Evolutionary conservation across 768 basidiomycete genomes (phyloP).

Genomic region (Gloeopeniophorella convolvens): DNA sequence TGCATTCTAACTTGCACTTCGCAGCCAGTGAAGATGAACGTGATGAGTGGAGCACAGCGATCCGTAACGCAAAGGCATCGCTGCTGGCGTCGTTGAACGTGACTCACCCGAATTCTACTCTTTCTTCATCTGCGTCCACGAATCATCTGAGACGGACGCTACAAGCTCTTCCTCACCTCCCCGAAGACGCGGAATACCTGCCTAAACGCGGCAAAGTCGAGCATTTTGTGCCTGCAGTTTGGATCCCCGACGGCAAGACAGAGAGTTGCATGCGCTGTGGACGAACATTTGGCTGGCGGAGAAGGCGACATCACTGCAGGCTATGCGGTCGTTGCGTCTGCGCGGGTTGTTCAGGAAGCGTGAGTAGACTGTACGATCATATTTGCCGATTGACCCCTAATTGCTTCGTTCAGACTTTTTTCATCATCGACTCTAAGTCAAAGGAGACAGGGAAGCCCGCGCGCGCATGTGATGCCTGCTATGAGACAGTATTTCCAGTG

Average conservation of each 20-base stretch:
- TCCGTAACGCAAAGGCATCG: conserved; percentile 64
- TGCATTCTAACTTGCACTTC: conserved; percentile 1
- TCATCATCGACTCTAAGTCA: conserved; percentile 51
- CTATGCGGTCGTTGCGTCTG: conserved; percentile 85
- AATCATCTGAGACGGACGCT: conserved; percentile 67
- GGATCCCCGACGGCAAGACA: conserved; percentile 87
- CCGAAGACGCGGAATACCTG: conserved; percentile 35
- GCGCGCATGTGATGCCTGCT: conserved; percentile 82
- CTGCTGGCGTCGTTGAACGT: conserved; percentile 64
- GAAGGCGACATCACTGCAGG: conserved; percentile 80
- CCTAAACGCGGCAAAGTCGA: conserved; percentile 53
- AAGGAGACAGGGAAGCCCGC: conserved; percentile 53
- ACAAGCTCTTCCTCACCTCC: conserved; percentile 66
- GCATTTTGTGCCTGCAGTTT: conserved; percentile 85
- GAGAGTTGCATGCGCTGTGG: conserved; percentile 82
- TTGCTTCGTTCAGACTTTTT: conserved; percentile 58
- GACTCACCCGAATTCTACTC: conserved; percentile 72
- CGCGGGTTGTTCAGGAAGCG: conserved; percentile 73
- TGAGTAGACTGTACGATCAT: conserved; percentile 29
- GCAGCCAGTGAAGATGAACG: conserved; percentile 50
- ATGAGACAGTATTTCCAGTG: conserved; percentile 77
- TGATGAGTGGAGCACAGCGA: conserved; percentile 59
- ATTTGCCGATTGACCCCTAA: conserved; percentile 4
- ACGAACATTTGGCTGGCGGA: conserved; percentile 65
- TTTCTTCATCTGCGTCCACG: conserved; percentile 71